Percentiles rank a stretch among this genome's conserved stretches.
phyloP scores from a whole-genome alignment of 2,329 filamentous ascomycete species.

The Passalora sequoiae region DNA sequence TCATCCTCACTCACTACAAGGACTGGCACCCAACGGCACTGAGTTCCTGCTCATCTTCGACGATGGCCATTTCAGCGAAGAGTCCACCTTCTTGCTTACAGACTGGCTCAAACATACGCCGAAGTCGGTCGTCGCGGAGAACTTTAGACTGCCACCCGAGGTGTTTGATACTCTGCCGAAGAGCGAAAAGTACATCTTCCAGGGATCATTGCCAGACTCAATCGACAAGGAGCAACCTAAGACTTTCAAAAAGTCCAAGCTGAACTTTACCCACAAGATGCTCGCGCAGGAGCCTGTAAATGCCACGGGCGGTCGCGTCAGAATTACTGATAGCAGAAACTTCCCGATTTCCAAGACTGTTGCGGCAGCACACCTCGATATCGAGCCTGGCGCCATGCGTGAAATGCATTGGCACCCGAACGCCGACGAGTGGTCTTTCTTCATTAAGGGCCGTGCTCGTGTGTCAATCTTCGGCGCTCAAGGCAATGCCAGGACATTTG shows the following conservation, averaged over 20 bases:
- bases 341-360: constrained; percentile 70
- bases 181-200: constrained; percentile 71
- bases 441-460: constrained; percentile 65
- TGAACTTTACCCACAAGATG: constrained; percentile 67
- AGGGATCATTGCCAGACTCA: constrained; percentile 57
- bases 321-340: constrained; percentile 70
- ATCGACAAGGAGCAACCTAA: constrained; percentile 62
- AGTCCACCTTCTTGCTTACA: constrained; percentile 64
- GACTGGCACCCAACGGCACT: constrained; percentile 55
- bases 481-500: constrained; percentile 66
- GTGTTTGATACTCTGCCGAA: constrained; percentile 64
- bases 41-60: constrained; percentile 62
- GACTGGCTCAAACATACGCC: constrained; percentile 72
- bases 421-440: constrained; percentile 77
- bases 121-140: constrained; percentile 66
- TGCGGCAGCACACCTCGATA: constrained; percentile 65
- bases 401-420: constrained; percentile 82
- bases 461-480: constrained; percentile 70
- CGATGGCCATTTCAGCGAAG: constrained; percentile 55
- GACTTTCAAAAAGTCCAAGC: constrained; percentile 61
- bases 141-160: constrained; percentile 67
- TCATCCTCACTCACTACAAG: constrained; percentile 72
- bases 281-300: constrained; percentile 62
- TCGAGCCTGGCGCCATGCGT: constrained; percentile 65
- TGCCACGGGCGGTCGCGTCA: constrained; percentile 64